phyloP scores from a whole-genome alignment of 228 moss, liverwort and hornwort genomes.

The Sphagnum magellanicum region DNA sequence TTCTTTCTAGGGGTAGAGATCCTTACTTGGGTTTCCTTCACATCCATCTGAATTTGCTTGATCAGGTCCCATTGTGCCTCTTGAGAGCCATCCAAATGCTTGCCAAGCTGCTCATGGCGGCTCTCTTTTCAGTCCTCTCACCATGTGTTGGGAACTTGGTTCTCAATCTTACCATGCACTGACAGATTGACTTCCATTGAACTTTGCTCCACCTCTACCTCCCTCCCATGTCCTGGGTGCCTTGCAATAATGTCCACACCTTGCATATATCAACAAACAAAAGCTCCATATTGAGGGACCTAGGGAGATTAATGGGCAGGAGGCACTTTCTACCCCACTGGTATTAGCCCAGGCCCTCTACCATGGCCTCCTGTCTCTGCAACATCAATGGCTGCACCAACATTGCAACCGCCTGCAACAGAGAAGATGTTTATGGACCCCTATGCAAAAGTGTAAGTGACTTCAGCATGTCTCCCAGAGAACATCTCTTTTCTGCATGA shows the following conservation, averaged over 20 bases:
- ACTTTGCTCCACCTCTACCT: constrained; percentile 25
- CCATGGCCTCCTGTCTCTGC: constrained; percentile 9
- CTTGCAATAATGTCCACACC: constrained; percentile 14
- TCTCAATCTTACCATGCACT: constrained; percentile 31
- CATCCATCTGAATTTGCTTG: too few species aligned
- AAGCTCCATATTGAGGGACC: constrained; percentile 23
- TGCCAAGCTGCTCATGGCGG: too few species aligned
- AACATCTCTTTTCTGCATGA: too few species aligned
- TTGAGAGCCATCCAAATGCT: too few species aligned
- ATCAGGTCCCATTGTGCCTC: too few species aligned
- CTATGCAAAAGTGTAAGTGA: constrained; percentile 63
- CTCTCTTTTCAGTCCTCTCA: too few species aligned
- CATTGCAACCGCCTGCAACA: constrained; percentile 34
- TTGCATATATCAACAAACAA: constrained; percentile 38
- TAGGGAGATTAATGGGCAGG: constrained; percentile 25
- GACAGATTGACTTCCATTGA: constrained; percentile 26
- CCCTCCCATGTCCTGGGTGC: constrained; percentile 26
- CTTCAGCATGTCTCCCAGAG: too few species aligned
- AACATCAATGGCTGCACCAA: constrained; percentile 16
- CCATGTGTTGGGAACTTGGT: too few species aligned
- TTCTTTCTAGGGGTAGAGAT: too few species aligned
- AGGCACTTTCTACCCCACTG: constrained; percentile 31
- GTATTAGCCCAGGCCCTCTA: constrained; percentile 29
- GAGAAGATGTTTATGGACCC: constrained; percentile 37
- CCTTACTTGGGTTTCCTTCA: too few species aligned